Percentiles rank a stretch among this genome's conserved stretches.
These are phyloP conservation scores for Stemphylium beticola DNA, from an alignment of 2,329 filamentous ascomycete genomes.

Conservation along the genomic window DNA sequence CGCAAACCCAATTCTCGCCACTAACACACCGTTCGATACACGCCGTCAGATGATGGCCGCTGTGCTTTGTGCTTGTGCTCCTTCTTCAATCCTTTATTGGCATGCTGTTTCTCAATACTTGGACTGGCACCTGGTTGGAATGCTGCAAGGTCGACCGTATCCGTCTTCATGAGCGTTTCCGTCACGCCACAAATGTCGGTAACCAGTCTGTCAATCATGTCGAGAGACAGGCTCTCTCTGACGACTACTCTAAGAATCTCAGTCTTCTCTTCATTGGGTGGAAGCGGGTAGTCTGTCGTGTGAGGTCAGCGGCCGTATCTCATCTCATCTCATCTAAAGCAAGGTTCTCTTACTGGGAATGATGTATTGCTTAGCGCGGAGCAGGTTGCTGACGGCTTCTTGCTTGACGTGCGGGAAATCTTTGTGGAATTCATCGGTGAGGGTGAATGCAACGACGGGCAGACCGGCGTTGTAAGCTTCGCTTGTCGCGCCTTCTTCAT, in stretches of 20 bases:
- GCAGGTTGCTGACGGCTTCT: constrained; percentile 65
- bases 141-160: constrained; percentile 58
- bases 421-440: constrained; percentile 64
- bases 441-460: constrained; percentile 71
- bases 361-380: constrained; percentile 72
- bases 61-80: constrained; percentile 55
- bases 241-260: constrained; percentile 73
- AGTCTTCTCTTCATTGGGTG: constrained; percentile 64
- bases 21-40: constrained; percentile 58
- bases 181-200: constrained; percentile 66
- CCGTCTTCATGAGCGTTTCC: constrained; percentile 64
- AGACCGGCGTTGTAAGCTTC: constrained; percentile 69
- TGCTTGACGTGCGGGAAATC: constrained; percentile 69
- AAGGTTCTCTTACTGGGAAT: constrained; percentile 61
- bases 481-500: constrained; percentile 56
- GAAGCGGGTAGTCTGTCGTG: constrained; percentile 66
- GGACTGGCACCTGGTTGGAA: constrained; percentile 51
- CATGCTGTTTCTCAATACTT: constrained; percentile 53
- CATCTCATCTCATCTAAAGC: constrained; percentile 1
- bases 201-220: constrained; percentile 68
- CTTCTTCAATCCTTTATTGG: constrained; percentile 43
- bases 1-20: not conserved
- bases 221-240: constrained; percentile 71
- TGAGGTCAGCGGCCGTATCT: constrained; percentile 15
- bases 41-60: constrained; percentile 55